Conservation (phyloP, 2,329 filamentous ascomycete genomes). For the Fusarium sp. region DNA sequence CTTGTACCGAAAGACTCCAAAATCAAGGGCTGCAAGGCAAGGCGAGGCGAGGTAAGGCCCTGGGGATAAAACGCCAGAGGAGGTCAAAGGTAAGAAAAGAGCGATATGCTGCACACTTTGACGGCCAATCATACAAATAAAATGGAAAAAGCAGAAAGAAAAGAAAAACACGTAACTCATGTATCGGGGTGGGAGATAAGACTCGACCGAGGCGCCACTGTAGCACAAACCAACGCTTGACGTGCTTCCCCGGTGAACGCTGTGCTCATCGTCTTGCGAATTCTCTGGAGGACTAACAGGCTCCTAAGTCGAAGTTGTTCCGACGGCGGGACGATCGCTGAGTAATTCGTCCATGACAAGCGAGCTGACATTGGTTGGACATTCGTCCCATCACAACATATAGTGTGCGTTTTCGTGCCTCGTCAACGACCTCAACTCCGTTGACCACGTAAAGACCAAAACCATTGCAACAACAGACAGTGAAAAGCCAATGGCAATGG, state of each 20-base stretch:
- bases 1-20: conserved; percentile 17
- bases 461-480: background rate
- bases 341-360: conserved; percentile 19
- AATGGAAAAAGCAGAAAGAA: background rate
- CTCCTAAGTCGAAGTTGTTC: conserved; percentile 9
- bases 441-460: background rate
- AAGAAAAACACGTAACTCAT: background rate
- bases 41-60: background rate
- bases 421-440: background rate
- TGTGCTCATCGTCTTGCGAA: conserved; percentile 16
- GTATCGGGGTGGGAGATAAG: conserved; percentile 5
- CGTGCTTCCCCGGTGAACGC: conserved; percentile 30
- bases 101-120: conserved; percentile 9
- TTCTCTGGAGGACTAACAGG: background rate
- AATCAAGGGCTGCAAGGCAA: background rate
- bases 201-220: conserved; percentile 19
- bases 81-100: conserved; percentile 11
- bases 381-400: conserved; percentile 3
- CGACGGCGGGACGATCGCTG: conserved; percentile 10
- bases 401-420: conserved; percentile 7
- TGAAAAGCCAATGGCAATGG: background rate
- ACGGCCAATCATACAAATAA: conserved; percentile 17
- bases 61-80: conserved; percentile 9
- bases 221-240: conserved; percentile 36
- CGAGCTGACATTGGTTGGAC: conserved; percentile 1